phyloP scores from a whole-genome alignment of 2,329 filamentous ascomycete species.

The Epicoccum sorghinum region DNA sequence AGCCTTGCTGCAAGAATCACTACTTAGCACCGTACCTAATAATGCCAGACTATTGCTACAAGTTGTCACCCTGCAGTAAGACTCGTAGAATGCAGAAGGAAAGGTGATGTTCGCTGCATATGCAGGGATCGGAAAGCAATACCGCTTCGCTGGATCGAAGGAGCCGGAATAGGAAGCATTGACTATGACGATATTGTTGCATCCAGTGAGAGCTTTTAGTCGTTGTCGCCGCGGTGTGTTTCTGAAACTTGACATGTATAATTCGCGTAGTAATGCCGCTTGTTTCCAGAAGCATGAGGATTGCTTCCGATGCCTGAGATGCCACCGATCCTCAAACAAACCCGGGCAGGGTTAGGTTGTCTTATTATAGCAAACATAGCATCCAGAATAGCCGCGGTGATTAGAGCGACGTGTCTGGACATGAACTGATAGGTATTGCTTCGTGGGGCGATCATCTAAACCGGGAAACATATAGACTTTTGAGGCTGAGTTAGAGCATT shows the following conservation, averaged over 20 bases:
- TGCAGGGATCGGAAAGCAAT: not conserved
- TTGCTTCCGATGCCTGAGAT: too few relatives aligned
- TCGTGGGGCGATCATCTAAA: not conserved
- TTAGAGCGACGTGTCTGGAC: not conserved
- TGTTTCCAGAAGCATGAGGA: too few relatives aligned
- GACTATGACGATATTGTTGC: not conserved
- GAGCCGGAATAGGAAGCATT: not conserved
- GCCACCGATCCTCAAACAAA: too few relatives aligned
- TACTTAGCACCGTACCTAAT: too few relatives aligned
- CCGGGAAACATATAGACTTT: slow-evolving; percentile 1
- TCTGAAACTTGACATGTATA: too few relatives aligned
- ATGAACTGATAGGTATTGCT: not conserved
- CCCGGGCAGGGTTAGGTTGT: too few relatives aligned
- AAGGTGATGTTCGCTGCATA: not conserved
- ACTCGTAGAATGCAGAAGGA: not conserved
- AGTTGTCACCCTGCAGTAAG: not conserved
- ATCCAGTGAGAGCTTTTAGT: too few relatives aligned
- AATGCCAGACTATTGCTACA: not conserved
- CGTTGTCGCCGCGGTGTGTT: too few relatives aligned
- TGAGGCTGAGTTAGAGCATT: slow-evolving; percentile 6
- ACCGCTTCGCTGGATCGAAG: not conserved
- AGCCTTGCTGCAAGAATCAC: too few relatives aligned
- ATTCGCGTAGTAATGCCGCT: too few relatives aligned
- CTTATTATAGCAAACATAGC: not conserved
- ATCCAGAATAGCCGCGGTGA: not conserved